These are phyloP conservation scores for Wickerhamomyces sp. DNA, from an alignment of 1,139 yeast genomes.

Conservation along the genomic window DNA sequence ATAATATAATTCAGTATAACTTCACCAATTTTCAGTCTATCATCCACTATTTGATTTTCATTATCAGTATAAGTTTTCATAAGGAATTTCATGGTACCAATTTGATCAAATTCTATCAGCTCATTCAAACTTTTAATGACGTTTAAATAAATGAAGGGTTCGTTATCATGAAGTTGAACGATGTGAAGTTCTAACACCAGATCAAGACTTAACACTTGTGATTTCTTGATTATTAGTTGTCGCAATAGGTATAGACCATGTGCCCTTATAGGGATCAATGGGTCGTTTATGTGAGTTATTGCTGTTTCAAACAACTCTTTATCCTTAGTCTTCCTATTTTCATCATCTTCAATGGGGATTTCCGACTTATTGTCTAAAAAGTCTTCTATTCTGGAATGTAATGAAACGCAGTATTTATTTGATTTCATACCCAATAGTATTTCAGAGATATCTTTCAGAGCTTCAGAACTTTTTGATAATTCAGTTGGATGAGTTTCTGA, in stretches of 20 bases:
- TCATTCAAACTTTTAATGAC: constrained; percentile 74
- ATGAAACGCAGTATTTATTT: constrained; percentile 14
- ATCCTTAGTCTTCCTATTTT: constrained; percentile 30
- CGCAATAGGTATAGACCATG: constrained; percentile 73
- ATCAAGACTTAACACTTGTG: constrained; percentile 47
- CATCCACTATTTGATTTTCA: constrained; percentile 40
- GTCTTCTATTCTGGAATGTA: constrained; percentile 14
- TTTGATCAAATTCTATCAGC: constrained; percentile 44
- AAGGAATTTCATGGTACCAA: constrained; percentile 37
- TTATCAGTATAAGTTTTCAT: constrained; percentile 38
- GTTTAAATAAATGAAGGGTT: constrained; percentile 82
- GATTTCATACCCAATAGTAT: constrained; percentile 1
- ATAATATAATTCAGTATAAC: constrained; percentile 61
- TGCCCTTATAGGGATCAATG: constrained; percentile 79
- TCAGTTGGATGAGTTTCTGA: constrained; percentile 35
- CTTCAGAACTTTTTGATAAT: constrained; percentile 12
- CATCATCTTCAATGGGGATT: constrained; percentile 4
- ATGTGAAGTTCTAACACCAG: constrained; percentile 60
- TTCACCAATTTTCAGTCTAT: constrained; percentile 73
- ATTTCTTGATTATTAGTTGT: constrained; percentile 46
- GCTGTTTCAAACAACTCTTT: constrained; percentile 45
- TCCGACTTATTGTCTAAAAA: constrained; percentile 7
- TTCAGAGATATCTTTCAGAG: constrained; percentile 14
- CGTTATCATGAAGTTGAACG: constrained; percentile 66
- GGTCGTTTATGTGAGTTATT: constrained; percentile 64